Conservation (phyloP, 371 early-diverging fungal genomes). For the Homolaphlyctis polyrhiza region DNA sequence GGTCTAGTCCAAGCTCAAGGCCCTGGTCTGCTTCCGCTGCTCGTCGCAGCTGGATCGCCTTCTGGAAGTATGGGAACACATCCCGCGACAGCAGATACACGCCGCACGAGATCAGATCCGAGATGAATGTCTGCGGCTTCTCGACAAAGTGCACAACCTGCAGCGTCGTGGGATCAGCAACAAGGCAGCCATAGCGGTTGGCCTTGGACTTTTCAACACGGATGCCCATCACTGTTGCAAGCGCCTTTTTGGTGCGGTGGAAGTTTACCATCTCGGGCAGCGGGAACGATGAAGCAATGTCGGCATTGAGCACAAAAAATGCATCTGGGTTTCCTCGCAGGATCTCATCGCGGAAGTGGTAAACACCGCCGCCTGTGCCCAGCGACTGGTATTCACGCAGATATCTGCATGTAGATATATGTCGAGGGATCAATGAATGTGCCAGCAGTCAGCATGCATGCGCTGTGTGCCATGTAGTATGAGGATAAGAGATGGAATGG, state of each 20-base stretch:
- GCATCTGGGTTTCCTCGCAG: conserved; percentile 81
- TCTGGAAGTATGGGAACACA: conserved; percentile 80
- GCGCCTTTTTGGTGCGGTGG: conserved; percentile 68
- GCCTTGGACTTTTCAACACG: conserved; percentile 66
- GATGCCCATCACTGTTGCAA: conserved; percentile 28
- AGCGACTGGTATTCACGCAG: conserved; percentile 93
- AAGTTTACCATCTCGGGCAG: conserved; percentile 75
- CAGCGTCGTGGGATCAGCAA: conserved; percentile 74
- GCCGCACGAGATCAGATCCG: conserved; percentile 91
- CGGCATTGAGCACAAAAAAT: conserved; percentile 93
- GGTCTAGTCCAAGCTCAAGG: conserved; percentile 28
- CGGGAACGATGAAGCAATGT: conserved; percentile 93
- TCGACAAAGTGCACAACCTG: conserved; percentile 95
- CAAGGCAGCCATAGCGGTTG: conserved; percentile 86
- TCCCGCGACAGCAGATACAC: conserved; percentile 83
- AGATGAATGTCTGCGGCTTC: conserved; percentile 92
- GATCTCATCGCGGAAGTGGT: conserved; percentile 96
- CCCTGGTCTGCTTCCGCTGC: conserved; percentile 51
- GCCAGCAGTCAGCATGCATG: not conserved
- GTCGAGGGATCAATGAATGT: not conserved
- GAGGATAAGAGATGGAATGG: no score
- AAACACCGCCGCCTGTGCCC: conserved; percentile 95
- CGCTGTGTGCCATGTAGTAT: no score
- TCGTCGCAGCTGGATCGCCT: conserved; percentile 59
- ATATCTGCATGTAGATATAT: conserved; percentile 53